phyloP scores from a whole-genome alignment of 2,329 filamentous ascomycete genomes.

The Ceratocystis diversiconidia region DNA sequence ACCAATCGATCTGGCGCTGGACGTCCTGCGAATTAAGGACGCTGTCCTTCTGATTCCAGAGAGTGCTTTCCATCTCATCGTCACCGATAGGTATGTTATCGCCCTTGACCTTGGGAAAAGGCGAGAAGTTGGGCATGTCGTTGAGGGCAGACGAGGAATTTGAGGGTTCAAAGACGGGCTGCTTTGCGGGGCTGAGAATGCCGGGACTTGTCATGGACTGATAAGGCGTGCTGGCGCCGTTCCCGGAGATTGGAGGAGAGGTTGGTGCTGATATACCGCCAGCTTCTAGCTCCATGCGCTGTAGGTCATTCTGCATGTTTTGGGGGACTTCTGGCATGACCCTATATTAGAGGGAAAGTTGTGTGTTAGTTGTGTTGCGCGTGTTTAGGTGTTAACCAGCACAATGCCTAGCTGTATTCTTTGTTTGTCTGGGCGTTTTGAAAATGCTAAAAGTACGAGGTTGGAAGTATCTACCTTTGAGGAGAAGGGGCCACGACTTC shows the following conservation, averaged over 20 bases:
- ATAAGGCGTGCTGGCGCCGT: slow-evolving; percentile 23
- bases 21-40: slow-evolving; percentile 90
- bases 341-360: slow-evolving; percentile 32
- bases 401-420: neutral
- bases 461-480: slow-evolving; percentile 35
- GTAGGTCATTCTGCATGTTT: slow-evolving; percentile 90
- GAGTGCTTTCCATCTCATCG: slow-evolving; percentile 79
- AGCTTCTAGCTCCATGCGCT: slow-evolving; percentile 76
- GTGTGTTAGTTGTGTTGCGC: slow-evolving; percentile 8
- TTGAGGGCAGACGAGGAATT: slow-evolving; percentile 2
- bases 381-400: neutral
- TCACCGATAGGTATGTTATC: slow-evolving; percentile 87
- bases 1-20: slow-evolving; percentile 93
- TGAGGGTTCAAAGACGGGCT: slow-evolving; percentile 12
- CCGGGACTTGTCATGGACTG: slow-evolving; percentile 28
- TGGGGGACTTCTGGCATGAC: slow-evolving; percentile 91
- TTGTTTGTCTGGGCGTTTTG: neutral
- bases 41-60: slow-evolving; percentile 69
- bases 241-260: slow-evolving; percentile 22
- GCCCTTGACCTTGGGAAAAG: slow-evolving; percentile 74
- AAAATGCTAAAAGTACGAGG: neutral
- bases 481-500: slow-evolving; percentile 44
- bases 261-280: slow-evolving; percentile 30
- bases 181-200: slow-evolving; percentile 13
- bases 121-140: slow-evolving; percentile 66